Evolutionary conservation across 768 basidiomycete species (phyloP).

Genomic region (Lactarius deliciosus): DNA sequence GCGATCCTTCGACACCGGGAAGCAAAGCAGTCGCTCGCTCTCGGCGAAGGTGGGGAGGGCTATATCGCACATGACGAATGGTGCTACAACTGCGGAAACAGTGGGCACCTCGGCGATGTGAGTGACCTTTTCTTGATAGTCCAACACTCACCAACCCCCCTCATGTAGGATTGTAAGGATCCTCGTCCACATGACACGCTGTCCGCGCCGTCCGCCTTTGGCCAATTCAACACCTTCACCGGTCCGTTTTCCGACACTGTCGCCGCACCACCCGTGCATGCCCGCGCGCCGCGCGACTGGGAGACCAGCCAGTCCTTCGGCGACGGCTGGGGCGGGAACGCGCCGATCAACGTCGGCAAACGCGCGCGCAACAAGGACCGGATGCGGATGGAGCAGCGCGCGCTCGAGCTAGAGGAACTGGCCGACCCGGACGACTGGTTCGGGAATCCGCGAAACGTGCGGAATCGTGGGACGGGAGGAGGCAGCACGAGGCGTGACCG

Average conservation of each 20-base stretch:
- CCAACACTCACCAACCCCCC: background rate
- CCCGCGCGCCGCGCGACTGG: conserved; percentile 45
- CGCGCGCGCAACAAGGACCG: conserved; percentile 61
- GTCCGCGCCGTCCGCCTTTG: conserved; percentile 65
- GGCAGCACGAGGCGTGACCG: conserved; percentile 25
- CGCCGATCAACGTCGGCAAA: conserved; percentile 63
- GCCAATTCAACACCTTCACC: conserved; percentile 54
- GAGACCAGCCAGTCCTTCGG: conserved; percentile 41
- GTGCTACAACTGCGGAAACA: conserved; percentile 78
- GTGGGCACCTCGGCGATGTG: conserved; percentile 80
- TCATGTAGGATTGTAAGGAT: conserved; percentile 58
- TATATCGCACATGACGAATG: conserved; percentile 72
- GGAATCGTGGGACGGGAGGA: conserved; percentile 35
- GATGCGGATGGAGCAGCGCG: conserved; percentile 53
- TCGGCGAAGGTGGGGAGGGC: conserved; percentile 76
- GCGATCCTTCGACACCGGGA: conserved; percentile 48
- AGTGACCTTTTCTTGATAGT: conserved; percentile 34
- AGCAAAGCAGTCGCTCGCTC: conserved; percentile 45
- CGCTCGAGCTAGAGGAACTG: conserved; percentile 43
- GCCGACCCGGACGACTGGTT: conserved; percentile 73
- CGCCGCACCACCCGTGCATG: conserved; percentile 27
- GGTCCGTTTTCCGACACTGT: conserved; percentile 58
- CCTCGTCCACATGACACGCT: conserved; percentile 44
- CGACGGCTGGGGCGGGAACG: conserved; percentile 47
- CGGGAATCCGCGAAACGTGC: conserved; percentile 38